Base-by-base conservation (phyloP, 148 eudicot genomes). In the Polygonum maritimum region DNA sequence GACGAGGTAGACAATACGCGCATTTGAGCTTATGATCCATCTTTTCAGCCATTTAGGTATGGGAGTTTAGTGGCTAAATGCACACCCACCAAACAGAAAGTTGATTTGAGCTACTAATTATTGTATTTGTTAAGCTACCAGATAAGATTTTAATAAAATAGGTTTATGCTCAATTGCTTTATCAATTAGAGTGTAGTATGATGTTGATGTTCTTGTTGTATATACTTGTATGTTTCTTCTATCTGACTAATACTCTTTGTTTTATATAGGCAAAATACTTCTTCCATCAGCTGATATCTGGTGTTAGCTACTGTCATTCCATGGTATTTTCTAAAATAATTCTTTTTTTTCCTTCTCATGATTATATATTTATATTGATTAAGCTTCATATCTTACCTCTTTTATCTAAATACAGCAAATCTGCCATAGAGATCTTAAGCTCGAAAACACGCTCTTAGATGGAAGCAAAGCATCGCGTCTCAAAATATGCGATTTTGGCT, bases 401-500 rank as follows among this genome's bases (percentile, higher is more conserved):
- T 9, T 38, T 51, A 11, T 16, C 5, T 75, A 15, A 74, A 48
- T 85, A 82, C 89, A 91, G 93, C 90, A 89, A 89, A 88, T 91
- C 47, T 91, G 93, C 75, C 97, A 91, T 71, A 86, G 97, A 81
- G 97, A 91, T 72, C 85, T 91, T 47, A 91, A 91, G 86, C 87
- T 91, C 47, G 97, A 91, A 78, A 91, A 91, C 80, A 91, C 97
- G 33, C 86, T 91, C 22, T 81, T 91, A 76, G 91, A 91, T 48
- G 91, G 86, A 15, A 88, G 87, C 80, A 48, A 87, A 26, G 78
- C 85, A 1, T 85, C 91, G 0, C 90, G 85, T 8, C 90, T 91
- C 74, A 91, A 91, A 77, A 91, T 91, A 5, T 91, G 97, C 13
- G 97, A 91, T 67, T 91, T 91, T 67, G 97, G 97, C 73, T 91